These are phyloP conservation scores for Candida pseudocylindracea DNA, from an alignment of 1,139 yeast genomes.

Conservation along the genomic window DNA sequence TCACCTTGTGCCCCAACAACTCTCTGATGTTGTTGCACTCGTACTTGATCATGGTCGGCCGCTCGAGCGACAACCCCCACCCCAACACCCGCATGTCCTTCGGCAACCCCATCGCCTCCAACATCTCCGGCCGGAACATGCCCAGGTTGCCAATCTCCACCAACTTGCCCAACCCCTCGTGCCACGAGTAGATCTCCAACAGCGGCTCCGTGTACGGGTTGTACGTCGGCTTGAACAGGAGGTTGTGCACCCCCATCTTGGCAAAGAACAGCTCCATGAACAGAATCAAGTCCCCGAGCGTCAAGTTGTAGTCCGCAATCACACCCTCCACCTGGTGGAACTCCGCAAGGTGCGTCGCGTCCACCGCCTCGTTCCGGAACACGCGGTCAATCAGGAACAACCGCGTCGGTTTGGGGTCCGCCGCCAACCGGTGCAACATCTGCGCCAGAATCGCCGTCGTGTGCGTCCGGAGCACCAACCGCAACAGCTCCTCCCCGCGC, in stretches of 20 bases:
- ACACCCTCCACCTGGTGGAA: constrained; percentile 99
- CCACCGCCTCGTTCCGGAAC: constrained; percentile 98
- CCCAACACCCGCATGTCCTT: constrained; percentile 87
- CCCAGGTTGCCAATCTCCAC: constrained; percentile 99
- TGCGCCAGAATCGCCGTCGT: constrained; percentile 86
- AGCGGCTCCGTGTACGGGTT: constrained; percentile 99
- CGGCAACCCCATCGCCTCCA: constrained; percentile 95
- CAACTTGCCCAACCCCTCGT: constrained; percentile 87
- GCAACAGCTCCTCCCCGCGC: constrained; percentile 76
- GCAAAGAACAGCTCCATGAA: constrained; percentile 96
- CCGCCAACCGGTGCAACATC: constrained; percentile 72
- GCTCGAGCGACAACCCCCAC: constrained; percentile 92
- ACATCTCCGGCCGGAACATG: constrained; percentile 99
- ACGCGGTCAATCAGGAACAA: constrained; percentile 94
- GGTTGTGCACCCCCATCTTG: constrained; percentile 89
- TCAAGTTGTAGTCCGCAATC: constrained; percentile 84
- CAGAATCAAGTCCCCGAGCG: constrained; percentile 90
- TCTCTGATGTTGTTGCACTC: constrained; percentile 92
- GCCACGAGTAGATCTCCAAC: constrained; percentile 94
- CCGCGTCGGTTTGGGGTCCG: constrained; percentile 79
- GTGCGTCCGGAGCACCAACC: constrained; percentile 89
- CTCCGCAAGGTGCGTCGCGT: constrained; percentile 98
- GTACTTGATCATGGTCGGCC: constrained; percentile 98
- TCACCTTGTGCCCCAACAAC: constrained; percentile 83
- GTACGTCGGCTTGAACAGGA: constrained; percentile 96